Base-by-base conservation (phyloP, 2,329 filamentous ascomycete species). In the Neobulgaria alba region DNA sequence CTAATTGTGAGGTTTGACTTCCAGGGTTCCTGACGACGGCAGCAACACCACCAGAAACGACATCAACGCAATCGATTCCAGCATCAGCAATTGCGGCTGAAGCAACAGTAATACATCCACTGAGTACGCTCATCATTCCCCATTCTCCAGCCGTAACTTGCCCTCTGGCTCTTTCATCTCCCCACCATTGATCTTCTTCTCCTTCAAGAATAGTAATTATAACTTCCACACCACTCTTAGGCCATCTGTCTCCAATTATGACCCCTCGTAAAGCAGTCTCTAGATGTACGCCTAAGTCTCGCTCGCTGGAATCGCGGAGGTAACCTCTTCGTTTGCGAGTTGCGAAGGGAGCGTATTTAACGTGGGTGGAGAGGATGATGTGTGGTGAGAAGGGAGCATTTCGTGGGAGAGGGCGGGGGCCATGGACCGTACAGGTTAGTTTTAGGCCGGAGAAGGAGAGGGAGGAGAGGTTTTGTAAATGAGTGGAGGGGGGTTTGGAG, bases 151-250 rank as follows among this genome's bases (percentile, higher is more conserved):
- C 73, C 34, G 69, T 51, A 64, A 65, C 34, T 62, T 62, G 60
- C 62, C 74, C 60, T 60, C 73, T 64, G 43, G 64, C 68, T 7
- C 62, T 57, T 15, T 65, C 64, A 58, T 77, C 72, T 3, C 72
- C 77, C 72, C 74, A 77, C 71, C 75, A 79, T 26, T 69, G 68
- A 54, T 90, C 83, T 59, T 95, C 86, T 57, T 96, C 92, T 3
- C 87, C 90, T 65, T 98, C 92, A 14, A 98, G 70, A 36, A 98
- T 79, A 0, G 88, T 95, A 36, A 98, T 79, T 14, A 95, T 82
- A 30, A 98, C 81, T 60, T 98, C 92, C n/a, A 95, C 81, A 33
- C 87, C 89, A 61, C 87, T 95, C 69, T 98, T 98, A n/a, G 92
- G 92, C 86, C 90, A 98, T 43, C 90, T 73, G 60, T 95, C 89